These are phyloP conservation scores for Kodamaea restingae DNA, from an alignment of 805 yeast species.

Conservation along the genomic window DNA sequence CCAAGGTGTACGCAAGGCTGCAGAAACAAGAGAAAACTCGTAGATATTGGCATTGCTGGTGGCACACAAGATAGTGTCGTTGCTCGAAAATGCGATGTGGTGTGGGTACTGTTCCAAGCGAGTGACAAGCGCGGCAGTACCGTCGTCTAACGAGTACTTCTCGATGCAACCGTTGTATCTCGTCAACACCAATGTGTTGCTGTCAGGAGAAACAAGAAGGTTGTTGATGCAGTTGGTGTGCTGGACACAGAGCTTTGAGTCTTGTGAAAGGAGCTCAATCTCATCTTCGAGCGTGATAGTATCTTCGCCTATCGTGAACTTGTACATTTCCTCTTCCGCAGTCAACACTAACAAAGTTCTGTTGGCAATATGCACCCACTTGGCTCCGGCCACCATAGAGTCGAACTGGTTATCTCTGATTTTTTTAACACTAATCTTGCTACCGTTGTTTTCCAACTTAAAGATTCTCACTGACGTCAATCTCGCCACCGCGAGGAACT, in stretches of 20 bases:
- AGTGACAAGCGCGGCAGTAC: conserved; percentile 43
- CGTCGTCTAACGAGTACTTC: conserved; percentile 27
- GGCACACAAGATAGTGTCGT: conserved; percentile 54
- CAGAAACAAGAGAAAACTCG: conserved; percentile 51
- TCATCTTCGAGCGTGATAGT: conserved; percentile 36
- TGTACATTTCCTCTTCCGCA: conserved; percentile 57
- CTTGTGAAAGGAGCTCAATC: conserved; percentile 28
- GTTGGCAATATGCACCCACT: conserved; percentile 43
- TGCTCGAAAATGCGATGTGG: conserved; percentile 51
- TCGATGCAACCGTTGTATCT: conserved; percentile 68
- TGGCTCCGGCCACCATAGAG: conserved; percentile 52
- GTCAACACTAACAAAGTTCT: conserved; percentile 51
- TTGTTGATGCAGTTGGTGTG: conserved; percentile 51
- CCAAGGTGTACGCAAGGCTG: conserved; percentile 63
- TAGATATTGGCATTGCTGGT: conserved; percentile 71
- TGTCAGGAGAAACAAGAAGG: conserved; percentile 45
- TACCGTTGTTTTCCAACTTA: conserved; percentile 43
- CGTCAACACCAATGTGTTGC: conserved; percentile 50
- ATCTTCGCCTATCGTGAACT: conserved; percentile 30
- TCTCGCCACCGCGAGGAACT: conserved; percentile 68
- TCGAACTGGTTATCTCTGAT: conserved; percentile 43
- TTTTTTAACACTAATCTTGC: conserved; percentile 47
- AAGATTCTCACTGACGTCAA: conserved; percentile 66
- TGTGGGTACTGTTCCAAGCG: conserved; percentile 59
- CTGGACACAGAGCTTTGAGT: conserved; percentile 25